A percentile compares a stretch with the other conserved stretches of the same genome.
These are phyloP conservation scores for Fusarium sp. DNA, from an alignment of 2,329 filamentous ascomycete species.

Conservation along the genomic window DNA sequence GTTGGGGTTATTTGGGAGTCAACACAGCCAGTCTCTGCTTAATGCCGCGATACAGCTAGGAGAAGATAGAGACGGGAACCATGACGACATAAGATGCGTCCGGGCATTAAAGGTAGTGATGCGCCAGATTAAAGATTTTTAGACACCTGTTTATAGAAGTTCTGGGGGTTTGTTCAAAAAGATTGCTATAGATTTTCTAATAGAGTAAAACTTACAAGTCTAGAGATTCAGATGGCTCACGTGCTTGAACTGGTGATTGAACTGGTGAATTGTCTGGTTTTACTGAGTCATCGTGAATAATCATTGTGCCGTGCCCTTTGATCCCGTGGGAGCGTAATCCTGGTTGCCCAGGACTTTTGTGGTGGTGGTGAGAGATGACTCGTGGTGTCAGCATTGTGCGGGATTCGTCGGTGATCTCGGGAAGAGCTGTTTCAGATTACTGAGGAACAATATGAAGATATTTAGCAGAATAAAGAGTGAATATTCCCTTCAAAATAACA, in stretches of 20 bases:
- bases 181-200: not conserved
- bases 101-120: constrained; percentile 2
- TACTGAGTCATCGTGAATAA: not conserved
- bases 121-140: constrained; percentile 16
- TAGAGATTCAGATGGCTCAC: not conserved
- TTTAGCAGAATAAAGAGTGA: not conserved
- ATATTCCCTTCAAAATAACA: not conserved
- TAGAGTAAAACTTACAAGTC: not conserved
- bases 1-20: constrained; percentile 1
- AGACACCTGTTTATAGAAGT: not conserved
- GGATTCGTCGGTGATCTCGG: not conserved
- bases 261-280: not conserved
- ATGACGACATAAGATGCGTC: constrained; percentile 9
- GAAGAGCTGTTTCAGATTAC: not conserved
- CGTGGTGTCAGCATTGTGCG: not conserved
- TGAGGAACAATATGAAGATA: not conserved
- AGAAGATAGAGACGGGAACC: constrained; percentile 12
- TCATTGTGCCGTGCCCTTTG: not conserved
- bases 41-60: not conserved
- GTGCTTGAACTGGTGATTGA: not conserved
- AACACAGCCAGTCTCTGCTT: constrained; percentile 1
- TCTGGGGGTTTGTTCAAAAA: not conserved
- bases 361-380: not conserved
- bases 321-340: not conserved
- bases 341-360: not conserved